Base-by-base conservation (phyloP, 2,329 filamentous ascomycete species). In the Exophiala sideris region DNA sequence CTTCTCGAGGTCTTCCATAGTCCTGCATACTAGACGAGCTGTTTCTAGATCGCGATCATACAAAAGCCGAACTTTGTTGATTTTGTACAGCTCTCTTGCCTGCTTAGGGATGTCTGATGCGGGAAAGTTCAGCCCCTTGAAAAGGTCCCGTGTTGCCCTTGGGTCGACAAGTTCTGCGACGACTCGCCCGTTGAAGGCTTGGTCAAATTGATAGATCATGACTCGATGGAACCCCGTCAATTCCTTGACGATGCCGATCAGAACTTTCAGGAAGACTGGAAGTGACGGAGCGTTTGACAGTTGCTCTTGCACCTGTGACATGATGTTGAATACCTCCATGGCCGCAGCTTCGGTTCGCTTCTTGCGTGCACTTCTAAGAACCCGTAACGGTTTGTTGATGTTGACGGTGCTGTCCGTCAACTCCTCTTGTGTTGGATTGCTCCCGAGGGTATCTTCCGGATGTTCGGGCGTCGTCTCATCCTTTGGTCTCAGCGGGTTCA, bases 131-230 rank as follows among this genome's bases (percentile, higher is more conserved):
- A 96, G 76, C 0, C 90, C 91, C 66, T 91, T 89, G 74, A 91
- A 96, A 0, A 95, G 73, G 68, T 95, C 91, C 50, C 86, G 85
- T 0, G 89, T 92, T 32, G 86, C 84, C 14, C 82, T 77, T 1
- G 88, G 88, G 67, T 96, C 88, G 7, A 95, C 87, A 9, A 95
- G 75, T 67, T 96, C 91, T 0, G 90, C 90, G 3, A 95, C 90
- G 1, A 95, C 90, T 52, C 88, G 85, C 14, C 90, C 91, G 63
- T 95, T 95, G 77, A 87, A 94, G 1, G 79, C 71, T 3, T 84
- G 77, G 68, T 96, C 91, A 60, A 96, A 96, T 68, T 95, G 89
- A 65, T 95, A 96, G 1, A 96, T 81, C 88, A 96, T 91, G 45
- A 95, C 89, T 10, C 91, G 87, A 66, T 95, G 91, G 60, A 96